Evolutionary conservation across 2,329 filamentous ascomycete species (phyloP), one percentile per base, ranked within the genome.

Genomic region (Colletotrichum musae): DNA sequence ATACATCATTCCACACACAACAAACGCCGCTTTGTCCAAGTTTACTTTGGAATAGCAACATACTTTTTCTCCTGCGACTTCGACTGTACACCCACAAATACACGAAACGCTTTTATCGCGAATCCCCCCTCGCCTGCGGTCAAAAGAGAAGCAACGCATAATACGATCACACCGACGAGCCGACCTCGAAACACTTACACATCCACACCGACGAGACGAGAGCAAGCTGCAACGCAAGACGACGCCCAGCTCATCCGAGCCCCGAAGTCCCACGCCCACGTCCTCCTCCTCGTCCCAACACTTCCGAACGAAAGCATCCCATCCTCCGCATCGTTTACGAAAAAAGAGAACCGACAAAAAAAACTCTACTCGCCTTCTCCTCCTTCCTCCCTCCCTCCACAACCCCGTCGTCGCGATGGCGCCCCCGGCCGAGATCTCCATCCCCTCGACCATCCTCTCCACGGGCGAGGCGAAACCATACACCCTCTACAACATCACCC

Each of bases 401-500:
- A 36, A 24, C 21, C 10, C 32, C 10, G 16, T 36, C 48, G 62
- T 16, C 50, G 56, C 56, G 16, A 92, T 92, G 90, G 87, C 88
- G 71, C 89, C 90, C 60, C 88, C 90, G 47, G 85, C 88, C 77
- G 89, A 92, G 77, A 90, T 92, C 77, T 88, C 88, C 70, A 92
- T 92, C 73, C 89, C 89, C 12, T 88, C 88, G n/a, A 91, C 90
- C 57, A 90, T 88, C 71, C 80, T 88, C 67, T 84, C 86, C 60
- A 68, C 82, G 61, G 82, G 86, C 68, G 84, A 85, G 72, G 83
- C 86, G 71, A 93, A 94, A 75, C 86, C 91, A 0, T 94, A 90
- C 79, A 95, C 93, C 0, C 87, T 92, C 72, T 95, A 95, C 84
- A 93, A 93, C 79, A 91, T 95, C 79, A 91, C 89, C 24, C 85